Evolutionary conservation across 148 eudicot species (phyloP).

Genomic region (Heliosperma pusillum): DNA sequence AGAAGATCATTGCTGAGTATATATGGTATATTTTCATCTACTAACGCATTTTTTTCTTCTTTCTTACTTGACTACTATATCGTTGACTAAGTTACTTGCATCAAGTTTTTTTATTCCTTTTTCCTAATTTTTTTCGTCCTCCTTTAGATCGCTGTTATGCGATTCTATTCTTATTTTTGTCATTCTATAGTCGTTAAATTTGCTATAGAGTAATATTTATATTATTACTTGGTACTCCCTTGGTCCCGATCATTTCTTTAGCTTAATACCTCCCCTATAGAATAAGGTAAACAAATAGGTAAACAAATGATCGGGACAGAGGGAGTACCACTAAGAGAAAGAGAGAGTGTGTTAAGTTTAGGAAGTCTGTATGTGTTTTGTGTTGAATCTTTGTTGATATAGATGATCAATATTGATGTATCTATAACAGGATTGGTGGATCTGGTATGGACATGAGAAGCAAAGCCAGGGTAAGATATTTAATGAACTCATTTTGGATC

Average conservation of each 20-base stretch:
- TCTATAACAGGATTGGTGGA: conserved; percentile 79
- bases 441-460: conserved; percentile 94
- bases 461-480: conserved; percentile 78
- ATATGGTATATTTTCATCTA: conserved; percentile 40
- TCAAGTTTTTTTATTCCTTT: background rate
- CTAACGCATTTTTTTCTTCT: background rate
- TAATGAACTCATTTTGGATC: background rate
- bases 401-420: conserved; percentile 6
- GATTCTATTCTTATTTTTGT: no score
- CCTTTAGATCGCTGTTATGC: background rate
- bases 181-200: no score
- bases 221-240: no score
- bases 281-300: no score
- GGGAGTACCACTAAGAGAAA: no score
- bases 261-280: no score
- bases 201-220: no score
- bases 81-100: conserved; percentile 8
- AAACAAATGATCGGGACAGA: no score
- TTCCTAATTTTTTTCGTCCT: background rate
- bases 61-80: background rate
- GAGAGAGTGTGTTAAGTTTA: conserved; percentile 3
- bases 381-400: background rate
- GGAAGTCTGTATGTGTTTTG: background rate
- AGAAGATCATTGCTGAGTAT: conserved; percentile 62
- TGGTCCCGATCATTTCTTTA: no score